Evolutionary conservation across 148 eudicot species (phyloP).

Genomic region (Chenopodium album): DNA sequence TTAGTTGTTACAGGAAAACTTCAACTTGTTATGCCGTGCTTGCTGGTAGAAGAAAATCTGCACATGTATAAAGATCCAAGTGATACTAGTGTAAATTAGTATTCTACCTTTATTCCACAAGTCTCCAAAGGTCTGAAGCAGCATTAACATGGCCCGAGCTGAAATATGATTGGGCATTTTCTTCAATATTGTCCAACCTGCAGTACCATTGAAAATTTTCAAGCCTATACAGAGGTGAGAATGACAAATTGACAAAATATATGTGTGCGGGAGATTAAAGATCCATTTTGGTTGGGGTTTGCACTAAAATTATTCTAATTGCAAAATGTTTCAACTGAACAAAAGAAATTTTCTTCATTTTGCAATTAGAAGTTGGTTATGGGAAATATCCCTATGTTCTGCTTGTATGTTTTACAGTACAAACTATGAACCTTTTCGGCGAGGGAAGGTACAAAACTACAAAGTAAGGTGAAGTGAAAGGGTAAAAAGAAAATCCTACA

Average conservation of each 20-base stretch:
- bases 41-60: slow-evolving; percentile 7
- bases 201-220: slow-evolving; percentile 10
- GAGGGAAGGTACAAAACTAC: background rate
- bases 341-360: background rate
- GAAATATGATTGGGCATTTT: slow-evolving; percentile 72
- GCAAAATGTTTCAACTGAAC: background rate
- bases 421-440: background rate
- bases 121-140: slow-evolving; percentile 48
- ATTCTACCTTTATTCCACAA: slow-evolving; percentile 29
- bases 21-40: slow-evolving; percentile 16
- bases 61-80: background rate
- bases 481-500: background rate
- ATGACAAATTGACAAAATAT: background rate
- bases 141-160: slow-evolving; percentile 57
- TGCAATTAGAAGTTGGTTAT: too few relatives aligned
- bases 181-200: slow-evolving; percentile 82
- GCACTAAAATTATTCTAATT: background rate
- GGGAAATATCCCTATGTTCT: background rate
- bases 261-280: background rate
- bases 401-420: background rate
- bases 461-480: background rate
- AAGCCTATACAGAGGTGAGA: background rate
- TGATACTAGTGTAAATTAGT: background rate
- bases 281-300: background rate
- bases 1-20: slow-evolving; percentile 12